Evolutionary conservation across 331 rosid species (phyloP).

Genomic region (Rosa hybrid): DNA sequence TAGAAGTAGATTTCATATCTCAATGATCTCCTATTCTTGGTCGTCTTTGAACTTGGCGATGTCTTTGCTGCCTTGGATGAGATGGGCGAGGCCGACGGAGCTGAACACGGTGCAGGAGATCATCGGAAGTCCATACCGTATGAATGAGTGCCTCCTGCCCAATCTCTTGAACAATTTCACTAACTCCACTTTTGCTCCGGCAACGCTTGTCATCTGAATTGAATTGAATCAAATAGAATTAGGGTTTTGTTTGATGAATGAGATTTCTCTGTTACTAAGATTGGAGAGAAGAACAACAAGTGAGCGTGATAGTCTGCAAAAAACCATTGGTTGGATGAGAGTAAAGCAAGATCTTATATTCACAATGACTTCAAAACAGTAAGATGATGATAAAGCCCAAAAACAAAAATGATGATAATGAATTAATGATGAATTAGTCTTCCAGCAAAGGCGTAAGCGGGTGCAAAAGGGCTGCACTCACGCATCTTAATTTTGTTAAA

Average conservation of each 20-base stretch:
- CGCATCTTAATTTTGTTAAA: too few relatives aligned
- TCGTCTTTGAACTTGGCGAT: constrained; percentile 85
- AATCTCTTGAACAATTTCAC: constrained; percentile 61
- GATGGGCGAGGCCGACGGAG: constrained; percentile 82
- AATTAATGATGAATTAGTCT: too few relatives aligned
- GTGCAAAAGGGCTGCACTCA: too few relatives aligned
- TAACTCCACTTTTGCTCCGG: constrained; percentile 34
- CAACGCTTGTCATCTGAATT: constrained; percentile 39
- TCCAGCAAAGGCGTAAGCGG: too few relatives aligned
- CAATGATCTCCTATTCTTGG: constrained; percentile 85
- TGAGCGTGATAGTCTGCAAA: not conserved
- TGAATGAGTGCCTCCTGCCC: constrained; percentile 78
- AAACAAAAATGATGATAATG: too few relatives aligned
- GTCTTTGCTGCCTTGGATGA: constrained; percentile 90
- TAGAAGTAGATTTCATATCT: constrained; percentile 15
- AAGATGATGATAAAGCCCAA: too few relatives aligned
- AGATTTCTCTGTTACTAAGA: not conserved
- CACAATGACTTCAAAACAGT: too few relatives aligned
- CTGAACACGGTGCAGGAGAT: constrained; percentile 85
- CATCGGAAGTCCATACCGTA: constrained; percentile 93
- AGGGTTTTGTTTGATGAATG: not conserved
- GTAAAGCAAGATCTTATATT: too few relatives aligned
- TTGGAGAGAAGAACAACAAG: not conserved
- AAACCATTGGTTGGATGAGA: too few relatives aligned
- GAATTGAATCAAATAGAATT: not conserved